Percentiles rank a stretch among this genome's conserved stretches.
Conservation (phyloP, 2,329 filamentous ascomycete species). For the Penicillium brasilianum region DNA sequence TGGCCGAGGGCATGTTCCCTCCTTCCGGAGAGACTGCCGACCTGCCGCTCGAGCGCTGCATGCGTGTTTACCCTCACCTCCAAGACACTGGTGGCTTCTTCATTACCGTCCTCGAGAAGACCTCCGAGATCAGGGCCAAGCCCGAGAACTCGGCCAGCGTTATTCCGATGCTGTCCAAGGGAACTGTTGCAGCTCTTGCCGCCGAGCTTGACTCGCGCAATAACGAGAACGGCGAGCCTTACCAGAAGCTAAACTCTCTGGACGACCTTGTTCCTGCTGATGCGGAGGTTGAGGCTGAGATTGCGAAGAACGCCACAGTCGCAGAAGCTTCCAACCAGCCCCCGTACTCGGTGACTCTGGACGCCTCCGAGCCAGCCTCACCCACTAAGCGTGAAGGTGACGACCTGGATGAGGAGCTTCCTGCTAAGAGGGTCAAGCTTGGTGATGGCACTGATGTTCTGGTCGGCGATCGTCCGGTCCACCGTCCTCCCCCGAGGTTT, state of each 20-base stretch:
- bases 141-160: constrained; percentile 61
- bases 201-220: constrained; percentile 44
- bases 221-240: constrained; percentile 34
- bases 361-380: constrained; percentile 26
- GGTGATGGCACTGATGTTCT: constrained; percentile 45
- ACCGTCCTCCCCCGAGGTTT: constrained; percentile 35
- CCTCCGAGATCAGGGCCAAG: constrained; percentile 78
- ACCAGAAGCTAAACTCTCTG: constrained; percentile 46
- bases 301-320: constrained; percentile 42
- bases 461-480: constrained; percentile 45
- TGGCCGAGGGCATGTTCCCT: constrained; percentile 86
- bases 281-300: constrained; percentile 34
- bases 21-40: constrained; percentile 60
- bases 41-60: constrained; percentile 84
- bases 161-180: constrained; percentile 38
- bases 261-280: constrained; percentile 47
- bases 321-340: constrained; percentile 41
- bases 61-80: constrained; percentile 91
- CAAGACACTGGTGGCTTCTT: constrained; percentile 98
- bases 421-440: constrained; percentile 53
- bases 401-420: constrained; percentile 43
- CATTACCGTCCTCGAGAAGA: constrained; percentile 93
- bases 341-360: constrained; percentile 41
- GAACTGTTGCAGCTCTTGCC: constrained; percentile 44
- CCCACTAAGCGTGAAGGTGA: constrained; percentile 42